Conservation (phyloP, 768 basidiomycete species). For the Suillus subaureus region DNA sequence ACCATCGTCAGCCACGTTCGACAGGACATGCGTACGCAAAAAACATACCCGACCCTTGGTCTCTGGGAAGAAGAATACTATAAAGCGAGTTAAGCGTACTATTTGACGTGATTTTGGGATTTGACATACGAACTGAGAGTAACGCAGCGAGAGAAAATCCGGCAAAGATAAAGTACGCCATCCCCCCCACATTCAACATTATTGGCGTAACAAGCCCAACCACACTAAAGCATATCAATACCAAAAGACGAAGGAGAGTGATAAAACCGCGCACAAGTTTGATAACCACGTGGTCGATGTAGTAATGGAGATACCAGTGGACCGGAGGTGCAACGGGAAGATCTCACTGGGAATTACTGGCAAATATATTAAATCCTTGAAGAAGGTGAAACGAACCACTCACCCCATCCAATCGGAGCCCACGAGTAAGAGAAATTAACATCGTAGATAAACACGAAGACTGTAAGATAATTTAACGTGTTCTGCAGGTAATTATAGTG, state of each 20-base stretch:
- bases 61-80: constrained; percentile 33
- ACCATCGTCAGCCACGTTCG: not conserved
- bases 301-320: constrained; percentile 44
- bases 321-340: constrained; percentile 42
- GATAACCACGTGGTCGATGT: constrained; percentile 47
- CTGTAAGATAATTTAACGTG: constrained; percentile 24
- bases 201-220: constrained; percentile 33
- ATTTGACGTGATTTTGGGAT: not conserved
- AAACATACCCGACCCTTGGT: constrained; percentile 45
- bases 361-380: constrained; percentile 12
- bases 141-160: constrained; percentile 35
- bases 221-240: constrained; percentile 20
- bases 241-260: not conserved
- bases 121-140: constrained; percentile 29
- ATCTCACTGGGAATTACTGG: constrained; percentile 44
- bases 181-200: constrained; percentile 47
- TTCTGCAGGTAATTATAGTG: constrained; percentile 18
- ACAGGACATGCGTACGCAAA: not conserved
- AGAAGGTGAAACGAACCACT: not conserved
- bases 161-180: constrained; percentile 37
- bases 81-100: not conserved
- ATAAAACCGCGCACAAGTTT: constrained; percentile 39
- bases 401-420: constrained; percentile 35
- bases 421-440: constrained; percentile 39
- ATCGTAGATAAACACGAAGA: constrained; percentile 44